phyloP scores from a whole-genome alignment of 2,329 filamentous ascomycete species.

The Xylariomycetidae sp. region DNA sequence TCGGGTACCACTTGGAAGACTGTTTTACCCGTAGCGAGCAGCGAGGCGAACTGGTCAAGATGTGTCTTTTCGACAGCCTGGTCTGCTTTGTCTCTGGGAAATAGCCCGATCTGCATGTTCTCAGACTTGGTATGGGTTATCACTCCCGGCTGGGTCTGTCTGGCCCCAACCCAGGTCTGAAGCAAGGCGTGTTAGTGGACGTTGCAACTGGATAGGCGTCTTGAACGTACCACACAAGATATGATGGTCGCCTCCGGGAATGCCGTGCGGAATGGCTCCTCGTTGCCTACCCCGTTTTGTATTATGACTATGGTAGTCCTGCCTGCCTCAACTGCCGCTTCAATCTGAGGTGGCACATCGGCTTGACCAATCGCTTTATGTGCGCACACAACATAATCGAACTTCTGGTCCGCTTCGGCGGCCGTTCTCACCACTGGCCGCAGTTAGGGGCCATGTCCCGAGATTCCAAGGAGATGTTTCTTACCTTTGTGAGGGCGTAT shows the following conservation, averaged over 20 bases:
- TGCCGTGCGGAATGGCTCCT: constrained; percentile 42
- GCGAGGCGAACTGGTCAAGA: constrained; percentile 33
- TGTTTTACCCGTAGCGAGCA: constrained; percentile 37
- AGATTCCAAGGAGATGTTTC: not conserved
- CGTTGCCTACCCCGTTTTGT: constrained; percentile 57
- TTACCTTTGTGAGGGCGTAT: constrained; percentile 40
- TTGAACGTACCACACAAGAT: constrained; percentile 43
- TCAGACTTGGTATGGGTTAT: constrained; percentile 46
- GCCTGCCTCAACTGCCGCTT: constrained; percentile 28
- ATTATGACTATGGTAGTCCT: constrained; percentile 51
- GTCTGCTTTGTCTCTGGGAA: constrained; percentile 30
- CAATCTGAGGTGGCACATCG: constrained; percentile 27
- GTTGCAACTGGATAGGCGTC: not conserved
- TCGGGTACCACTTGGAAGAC: constrained; percentile 43
- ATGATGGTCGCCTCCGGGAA: constrained; percentile 49
- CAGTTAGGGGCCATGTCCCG: constrained; percentile 1
- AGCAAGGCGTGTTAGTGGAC: not conserved
- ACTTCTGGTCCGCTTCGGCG: constrained; percentile 37
- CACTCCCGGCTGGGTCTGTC: constrained; percentile 41
- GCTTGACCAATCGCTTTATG: constrained; percentile 46
- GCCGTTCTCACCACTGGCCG: constrained; percentile 39
- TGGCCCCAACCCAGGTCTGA: constrained; percentile 47
- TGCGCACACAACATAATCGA: constrained; percentile 51
- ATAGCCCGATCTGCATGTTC: constrained; percentile 49
- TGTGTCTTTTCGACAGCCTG: constrained; percentile 26